These are phyloP conservation scores for Tilletia indica DNA, from an alignment of 1,284 basidiomycete genomes.

Conservation along the genomic window DNA sequence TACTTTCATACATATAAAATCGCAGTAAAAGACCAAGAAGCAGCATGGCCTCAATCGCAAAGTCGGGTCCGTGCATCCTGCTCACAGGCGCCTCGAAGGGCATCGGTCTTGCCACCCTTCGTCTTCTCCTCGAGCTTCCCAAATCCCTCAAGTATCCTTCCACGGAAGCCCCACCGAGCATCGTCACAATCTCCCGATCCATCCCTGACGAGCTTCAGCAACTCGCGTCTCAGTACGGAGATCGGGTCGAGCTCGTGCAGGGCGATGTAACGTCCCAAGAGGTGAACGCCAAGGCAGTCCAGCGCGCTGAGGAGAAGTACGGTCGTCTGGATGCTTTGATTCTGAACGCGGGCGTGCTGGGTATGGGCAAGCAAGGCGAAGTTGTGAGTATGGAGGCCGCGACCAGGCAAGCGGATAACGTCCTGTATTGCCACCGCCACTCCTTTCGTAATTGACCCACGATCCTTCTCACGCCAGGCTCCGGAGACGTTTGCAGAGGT, in stretches of 20 bases:
- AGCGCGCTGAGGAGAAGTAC: conserved; percentile 64
- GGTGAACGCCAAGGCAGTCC: conserved; percentile 64
- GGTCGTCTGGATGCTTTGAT: conserved; percentile 71
- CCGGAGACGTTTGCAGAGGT: conserved; percentile 62
- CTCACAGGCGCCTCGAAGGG: conserved; percentile 60
- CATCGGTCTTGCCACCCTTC: conserved; percentile 73
- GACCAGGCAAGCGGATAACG: too few species aligned
- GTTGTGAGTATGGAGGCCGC: conserved; percentile 18
- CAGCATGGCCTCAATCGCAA: neutral
- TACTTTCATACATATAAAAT: too few species aligned
- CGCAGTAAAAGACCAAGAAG: neutral
- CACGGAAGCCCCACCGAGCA: conserved; percentile 58
- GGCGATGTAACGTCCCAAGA: conserved; percentile 68
- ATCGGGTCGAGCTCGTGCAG: conserved; percentile 58
- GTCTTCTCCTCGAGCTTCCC: conserved; percentile 61
- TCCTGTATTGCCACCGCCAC: too few species aligned
- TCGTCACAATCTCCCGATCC: conserved; percentile 74
- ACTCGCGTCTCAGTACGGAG: conserved; percentile 58
- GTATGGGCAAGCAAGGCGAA: conserved; percentile 33
- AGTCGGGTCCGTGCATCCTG: conserved; percentile 34
- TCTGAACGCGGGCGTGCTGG: conserved; percentile 74
- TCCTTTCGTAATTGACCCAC: neutral
- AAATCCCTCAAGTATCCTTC: neutral
- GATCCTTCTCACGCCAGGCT: conserved; percentile 57
- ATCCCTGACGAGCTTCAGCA: conserved; percentile 65